Evolutionary conservation across 805 yeast species (phyloP).

Genomic region (Ogataea chonburiensis): DNA sequence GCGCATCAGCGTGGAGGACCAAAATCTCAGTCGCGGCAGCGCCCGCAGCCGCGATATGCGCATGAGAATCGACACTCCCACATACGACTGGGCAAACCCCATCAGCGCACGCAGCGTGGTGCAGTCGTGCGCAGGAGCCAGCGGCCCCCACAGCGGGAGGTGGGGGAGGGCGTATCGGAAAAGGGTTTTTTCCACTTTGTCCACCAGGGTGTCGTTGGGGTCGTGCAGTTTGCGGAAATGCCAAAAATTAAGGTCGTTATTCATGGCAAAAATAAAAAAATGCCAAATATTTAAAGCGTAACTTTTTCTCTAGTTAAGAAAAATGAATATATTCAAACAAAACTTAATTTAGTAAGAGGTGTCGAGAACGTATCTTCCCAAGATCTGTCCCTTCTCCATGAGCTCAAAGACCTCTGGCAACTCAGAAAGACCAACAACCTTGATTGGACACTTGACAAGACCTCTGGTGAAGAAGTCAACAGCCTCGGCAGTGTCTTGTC

Average conservation of each 20-base stretch:
- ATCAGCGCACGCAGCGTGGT: constrained; percentile 25
- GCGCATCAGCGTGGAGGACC: constrained; percentile 5
- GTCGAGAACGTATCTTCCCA: constrained; percentile 89
- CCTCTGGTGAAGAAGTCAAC: constrained; percentile 70
- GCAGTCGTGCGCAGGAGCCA: constrained; percentile 38
- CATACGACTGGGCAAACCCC: constrained; percentile 28
- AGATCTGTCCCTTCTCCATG: constrained; percentile 82
- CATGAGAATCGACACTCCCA: constrained; percentile 21
- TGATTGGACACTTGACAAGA: constrained; percentile 61
- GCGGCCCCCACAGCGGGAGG: constrained; percentile 33
- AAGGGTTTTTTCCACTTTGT: constrained; percentile 20
- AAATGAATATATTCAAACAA: constrained; percentile 3
- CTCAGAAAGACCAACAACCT: constrained; percentile 72
- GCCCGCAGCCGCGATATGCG: constrained; percentile 6
- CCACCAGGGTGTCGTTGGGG: constrained; percentile 23
- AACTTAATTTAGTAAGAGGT: constrained; percentile 47
- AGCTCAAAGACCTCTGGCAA: constrained; percentile 65
- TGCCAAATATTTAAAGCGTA: not conserved
- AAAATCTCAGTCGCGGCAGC: not conserved
- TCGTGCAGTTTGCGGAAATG: constrained; percentile 26
- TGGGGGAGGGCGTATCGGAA: constrained; percentile 32
- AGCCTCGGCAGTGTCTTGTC: constrained; percentile 81
- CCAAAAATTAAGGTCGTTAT: constrained; percentile 15
- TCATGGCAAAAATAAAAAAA: not conserved
- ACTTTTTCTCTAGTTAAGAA: constrained; percentile 4